These are phyloP conservation scores for Flaveria bidentis DNA, from an alignment of 129 eudicot species.

Conservation along the genomic window DNA sequence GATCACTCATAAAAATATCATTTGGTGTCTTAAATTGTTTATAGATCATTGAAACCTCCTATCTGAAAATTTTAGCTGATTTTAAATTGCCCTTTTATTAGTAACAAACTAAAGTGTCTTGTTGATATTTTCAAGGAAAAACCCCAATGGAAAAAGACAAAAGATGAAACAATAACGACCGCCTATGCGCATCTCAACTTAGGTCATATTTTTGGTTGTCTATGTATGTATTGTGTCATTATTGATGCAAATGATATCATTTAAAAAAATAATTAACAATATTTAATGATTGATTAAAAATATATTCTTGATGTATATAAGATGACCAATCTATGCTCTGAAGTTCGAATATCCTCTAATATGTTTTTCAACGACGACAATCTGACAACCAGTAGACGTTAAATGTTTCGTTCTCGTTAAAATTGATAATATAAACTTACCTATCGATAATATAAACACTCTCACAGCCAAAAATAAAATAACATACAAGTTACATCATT, in stretches of 20 bases:
- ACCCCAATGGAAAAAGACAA: background rate
- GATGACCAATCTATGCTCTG: too few species aligned
- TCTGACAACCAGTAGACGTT: background rate
- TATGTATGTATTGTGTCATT: background rate
- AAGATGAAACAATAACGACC: constrained; percentile 9
- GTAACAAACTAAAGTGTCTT: background rate
- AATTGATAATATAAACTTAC: constrained; percentile 6
- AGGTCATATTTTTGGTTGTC: background rate
- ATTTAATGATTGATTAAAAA: background rate
- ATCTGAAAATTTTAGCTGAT: too few species aligned
- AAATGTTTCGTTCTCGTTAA: background rate
- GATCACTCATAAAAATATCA: too few species aligned
- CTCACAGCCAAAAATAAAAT: background rate
- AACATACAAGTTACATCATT: background rate
- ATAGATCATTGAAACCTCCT: background rate
- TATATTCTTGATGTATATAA: too few species aligned
- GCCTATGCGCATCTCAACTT: background rate
- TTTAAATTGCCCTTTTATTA: too few species aligned
- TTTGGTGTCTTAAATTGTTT: too few species aligned
- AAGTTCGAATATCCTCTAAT: background rate
- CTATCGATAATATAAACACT: background rate
- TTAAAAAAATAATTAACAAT: too few species aligned
- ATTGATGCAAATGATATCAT: background rate
- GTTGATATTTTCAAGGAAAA: background rate
- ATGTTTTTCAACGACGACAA: background rate